Evolutionary conservation across 306 rosid genomes (phyloP).

Genomic region (Quercus glauca): DNA sequence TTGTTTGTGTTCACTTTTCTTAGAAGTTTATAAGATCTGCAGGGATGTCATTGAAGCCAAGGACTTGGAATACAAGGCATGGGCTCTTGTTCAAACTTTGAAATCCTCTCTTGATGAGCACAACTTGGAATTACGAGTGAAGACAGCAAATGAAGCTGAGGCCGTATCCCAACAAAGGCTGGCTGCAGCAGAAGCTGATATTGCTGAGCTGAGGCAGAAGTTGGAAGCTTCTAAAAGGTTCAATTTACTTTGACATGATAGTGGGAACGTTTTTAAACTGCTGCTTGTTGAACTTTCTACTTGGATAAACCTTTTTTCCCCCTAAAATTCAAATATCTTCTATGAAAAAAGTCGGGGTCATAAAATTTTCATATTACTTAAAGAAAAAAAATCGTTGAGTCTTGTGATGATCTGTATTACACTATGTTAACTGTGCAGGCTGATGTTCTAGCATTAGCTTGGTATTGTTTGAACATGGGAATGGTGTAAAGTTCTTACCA

Average conservation of each 20-base stretch:
- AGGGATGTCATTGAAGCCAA: conserved; percentile 83
- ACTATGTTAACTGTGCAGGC: not conserved
- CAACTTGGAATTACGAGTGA: conserved; percentile 82
- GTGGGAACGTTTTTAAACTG: conserved; percentile 6
- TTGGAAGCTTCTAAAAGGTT: conserved; percentile 81
- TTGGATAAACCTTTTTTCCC: not conserved
- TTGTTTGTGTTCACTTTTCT: conserved; percentile 15
- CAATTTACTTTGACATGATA: not conserved
- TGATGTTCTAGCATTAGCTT: not conserved
- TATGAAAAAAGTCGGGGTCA: too few relatives aligned
- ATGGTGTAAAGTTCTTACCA: not conserved
- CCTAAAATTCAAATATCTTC: too few relatives aligned
- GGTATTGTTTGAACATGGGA: not conserved
- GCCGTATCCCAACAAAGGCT: conserved; percentile 87
- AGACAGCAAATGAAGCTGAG: conserved; percentile 93
- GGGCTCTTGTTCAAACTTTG: conserved; percentile 80
- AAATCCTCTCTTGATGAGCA: conserved; percentile 85
- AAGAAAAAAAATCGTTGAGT: not conserved
- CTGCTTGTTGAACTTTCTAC: not conserved
- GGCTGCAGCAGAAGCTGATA: conserved; percentile 96
- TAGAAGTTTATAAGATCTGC: conserved; percentile 26
- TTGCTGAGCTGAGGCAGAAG: conserved; percentile 71
- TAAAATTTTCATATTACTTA: too few relatives aligned
- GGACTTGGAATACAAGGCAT: conserved; percentile 78
- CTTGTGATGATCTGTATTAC: not conserved